These are phyloP conservation scores for Cytospora schulzeri DNA, from an alignment of 2,329 filamentous ascomycete genomes.

Conservation along the genomic window DNA sequence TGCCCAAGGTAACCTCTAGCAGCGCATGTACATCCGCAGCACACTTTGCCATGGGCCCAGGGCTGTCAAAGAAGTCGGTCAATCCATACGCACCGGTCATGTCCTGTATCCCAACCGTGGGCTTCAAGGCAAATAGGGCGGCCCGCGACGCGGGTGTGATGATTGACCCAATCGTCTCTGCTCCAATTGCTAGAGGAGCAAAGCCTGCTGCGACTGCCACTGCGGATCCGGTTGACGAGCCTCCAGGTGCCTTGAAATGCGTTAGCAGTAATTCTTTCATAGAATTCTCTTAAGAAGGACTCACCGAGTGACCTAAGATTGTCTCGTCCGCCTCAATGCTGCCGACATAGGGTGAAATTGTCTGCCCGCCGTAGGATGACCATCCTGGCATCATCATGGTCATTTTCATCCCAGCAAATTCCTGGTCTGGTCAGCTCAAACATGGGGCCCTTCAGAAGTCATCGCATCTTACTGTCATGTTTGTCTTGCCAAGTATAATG, in stretches of 20 bases:
- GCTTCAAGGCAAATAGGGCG: constrained; percentile 36
- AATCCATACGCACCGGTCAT: constrained; percentile 1
- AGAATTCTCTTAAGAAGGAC: background rate
- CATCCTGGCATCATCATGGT: too few relatives aligned
- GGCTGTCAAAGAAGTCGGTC: constrained; percentile 13
- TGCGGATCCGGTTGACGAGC: constrained; percentile 40
- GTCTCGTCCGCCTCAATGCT: constrained; percentile 30
- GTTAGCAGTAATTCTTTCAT: background rate
- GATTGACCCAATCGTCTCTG: constrained; percentile 39
- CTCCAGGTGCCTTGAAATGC: constrained; percentile 34
- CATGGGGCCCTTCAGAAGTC: too few relatives aligned
- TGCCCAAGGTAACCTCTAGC: constrained; percentile 1
- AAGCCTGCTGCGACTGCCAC: constrained; percentile 38
- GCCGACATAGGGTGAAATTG: too few relatives aligned
- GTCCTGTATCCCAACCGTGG: constrained; percentile 25
- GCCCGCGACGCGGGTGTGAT: constrained; percentile 31
- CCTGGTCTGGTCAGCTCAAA: too few relatives aligned
- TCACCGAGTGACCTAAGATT: constrained; percentile 2
- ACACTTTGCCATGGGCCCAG: constrained; percentile 12
- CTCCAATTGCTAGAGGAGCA: constrained; percentile 37
- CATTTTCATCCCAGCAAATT: too few relatives aligned
- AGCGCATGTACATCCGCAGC: background rate
- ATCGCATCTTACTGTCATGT: too few relatives aligned
- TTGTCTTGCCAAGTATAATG: too few relatives aligned
- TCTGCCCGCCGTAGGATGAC: too few relatives aligned